Percentiles rank a stretch among this genome's conserved stretches.
phyloP scores from a whole-genome alignment of 805 yeast species.

The Candida corydali region DNA sequence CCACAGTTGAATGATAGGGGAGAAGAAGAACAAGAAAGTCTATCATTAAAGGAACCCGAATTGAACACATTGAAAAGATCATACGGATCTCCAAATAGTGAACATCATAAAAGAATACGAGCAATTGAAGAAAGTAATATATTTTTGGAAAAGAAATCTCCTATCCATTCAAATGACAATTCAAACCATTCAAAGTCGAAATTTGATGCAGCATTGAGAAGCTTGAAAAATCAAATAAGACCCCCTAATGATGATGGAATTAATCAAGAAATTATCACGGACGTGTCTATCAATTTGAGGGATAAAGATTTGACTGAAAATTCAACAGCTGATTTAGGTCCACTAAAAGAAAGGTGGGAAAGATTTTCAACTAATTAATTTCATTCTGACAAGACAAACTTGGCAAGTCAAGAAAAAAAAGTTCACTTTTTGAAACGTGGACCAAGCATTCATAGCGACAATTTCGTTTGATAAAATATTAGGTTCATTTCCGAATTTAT shows the following conservation, averaged over 20 bases:
- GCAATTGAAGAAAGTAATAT: constrained; percentile 23
- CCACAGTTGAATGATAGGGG: constrained; percentile 15
- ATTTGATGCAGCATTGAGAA: constrained; percentile 24
- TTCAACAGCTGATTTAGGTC: constrained; percentile 8
- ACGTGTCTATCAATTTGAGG: background rate
- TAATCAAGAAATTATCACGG: constrained; percentile 4
- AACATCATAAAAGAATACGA: constrained; percentile 1
- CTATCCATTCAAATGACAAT: constrained; percentile 2
- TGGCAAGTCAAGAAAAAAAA: too few species aligned
- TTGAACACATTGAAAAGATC: constrained; percentile 14
- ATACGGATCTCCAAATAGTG: background rate
- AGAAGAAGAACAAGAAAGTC: constrained; percentile 1
- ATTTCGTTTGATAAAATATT: too few species aligned
- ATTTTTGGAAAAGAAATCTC: constrained; percentile 23
- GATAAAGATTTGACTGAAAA: constrained; percentile 6
- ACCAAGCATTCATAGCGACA: too few species aligned
- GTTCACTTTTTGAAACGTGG: too few species aligned
- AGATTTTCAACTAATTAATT: constrained; percentile 4
- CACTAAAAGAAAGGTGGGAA: constrained; percentile 7
- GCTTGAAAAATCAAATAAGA: constrained; percentile 4
- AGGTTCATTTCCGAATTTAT: too few species aligned
- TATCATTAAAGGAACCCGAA: constrained; percentile 15
- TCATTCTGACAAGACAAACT: too few species aligned
- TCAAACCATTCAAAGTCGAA: constrained; percentile 18
- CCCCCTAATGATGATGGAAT: constrained; percentile 1